Percentiles rank a stretch among this genome's conserved stretches.
phyloP scores from a whole-genome alignment of 345 rosid genomes.

The Murraya koenigii region DNA sequence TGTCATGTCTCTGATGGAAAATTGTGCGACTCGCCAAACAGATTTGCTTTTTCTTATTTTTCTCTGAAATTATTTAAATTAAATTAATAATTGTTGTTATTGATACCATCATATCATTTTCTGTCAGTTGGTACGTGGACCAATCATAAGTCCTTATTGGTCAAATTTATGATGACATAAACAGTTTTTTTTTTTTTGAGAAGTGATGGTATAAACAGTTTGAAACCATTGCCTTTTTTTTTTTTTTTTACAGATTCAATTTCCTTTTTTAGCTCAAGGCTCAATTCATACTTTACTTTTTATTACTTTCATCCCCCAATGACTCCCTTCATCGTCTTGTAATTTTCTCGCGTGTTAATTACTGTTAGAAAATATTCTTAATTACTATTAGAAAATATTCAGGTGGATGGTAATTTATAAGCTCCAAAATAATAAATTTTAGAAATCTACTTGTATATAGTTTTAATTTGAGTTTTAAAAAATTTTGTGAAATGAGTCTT shows the following conservation, averaged over 20 bases:
- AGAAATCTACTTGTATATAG: no score
- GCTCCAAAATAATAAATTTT: not conserved
- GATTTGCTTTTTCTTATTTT: not conserved
- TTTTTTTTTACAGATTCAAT: not conserved
- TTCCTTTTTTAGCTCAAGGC: not conserved
- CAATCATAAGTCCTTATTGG: not conserved
- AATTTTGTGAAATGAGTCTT: no score
- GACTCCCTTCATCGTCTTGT: not conserved
- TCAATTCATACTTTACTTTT: not conserved
- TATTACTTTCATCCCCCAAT: not conserved
- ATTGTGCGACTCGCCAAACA: not conserved
- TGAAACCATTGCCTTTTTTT: not conserved
- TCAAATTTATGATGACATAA: not conserved
- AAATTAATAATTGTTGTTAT: not conserved
- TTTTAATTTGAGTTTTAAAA: no score
- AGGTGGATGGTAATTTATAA: not conserved
- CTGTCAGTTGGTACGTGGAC: conserved; percentile 12
- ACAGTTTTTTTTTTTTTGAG: not conserved
- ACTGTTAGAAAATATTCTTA: no score
- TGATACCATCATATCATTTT: not conserved
- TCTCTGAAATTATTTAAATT: not conserved
- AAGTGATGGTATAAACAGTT: not conserved
- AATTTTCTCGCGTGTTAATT: not conserved
- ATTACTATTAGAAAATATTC: not conserved
- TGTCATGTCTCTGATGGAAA: conserved; percentile 15